A percentile compares a stretch with the other conserved stretches of the same genome.
Evolutionary conservation across 148 eudicot species (phyloP).

Genomic region (Drosera capensis): DNA sequence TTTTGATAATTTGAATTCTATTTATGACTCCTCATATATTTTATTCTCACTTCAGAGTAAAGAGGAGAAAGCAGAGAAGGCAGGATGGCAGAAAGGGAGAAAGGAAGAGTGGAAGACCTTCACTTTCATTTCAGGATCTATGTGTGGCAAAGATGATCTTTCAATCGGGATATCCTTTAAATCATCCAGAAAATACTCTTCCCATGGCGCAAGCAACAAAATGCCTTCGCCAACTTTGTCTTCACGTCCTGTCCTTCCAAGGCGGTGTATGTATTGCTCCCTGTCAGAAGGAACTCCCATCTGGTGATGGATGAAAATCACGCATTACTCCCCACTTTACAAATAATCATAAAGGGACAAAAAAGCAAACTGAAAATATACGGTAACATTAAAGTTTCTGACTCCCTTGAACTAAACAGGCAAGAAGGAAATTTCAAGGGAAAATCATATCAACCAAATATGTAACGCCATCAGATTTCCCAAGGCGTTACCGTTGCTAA

Average conservation of each 20-base stretch:
- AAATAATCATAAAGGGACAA: neutral
- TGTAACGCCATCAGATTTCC: no score
- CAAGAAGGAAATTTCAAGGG: no score
- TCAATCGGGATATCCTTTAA: constrained; percentile 55
- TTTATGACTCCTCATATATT: no score
- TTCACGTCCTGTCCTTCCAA: constrained; percentile 89
- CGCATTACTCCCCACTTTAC: neutral
- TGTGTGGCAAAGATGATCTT: constrained; percentile 30
- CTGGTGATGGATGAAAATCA: constrained; percentile 20
- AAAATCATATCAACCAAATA: no score
- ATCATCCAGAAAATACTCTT: constrained; percentile 64
- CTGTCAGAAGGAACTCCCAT: constrained; percentile 73
- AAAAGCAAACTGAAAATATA: neutral
- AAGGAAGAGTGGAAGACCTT: no score
- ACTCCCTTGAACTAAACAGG: no score
- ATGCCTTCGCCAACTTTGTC: constrained; percentile 82
- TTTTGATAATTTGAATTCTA: no score
- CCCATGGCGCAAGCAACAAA: constrained; percentile 87
- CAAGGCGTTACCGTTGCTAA: no score
- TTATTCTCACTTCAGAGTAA: no score
- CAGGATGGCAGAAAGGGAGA: no score
- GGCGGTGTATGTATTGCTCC: constrained; percentile 71
- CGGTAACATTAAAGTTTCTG: no score
- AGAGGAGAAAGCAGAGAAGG: no score
- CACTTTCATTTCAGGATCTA: constrained; percentile 30